Percentiles rank a stretch among this genome's conserved stretches.
These are phyloP conservation scores for Beauveria varroae DNA, from an alignment of 2,329 filamentous ascomycete genomes.

Conservation along the genomic window DNA sequence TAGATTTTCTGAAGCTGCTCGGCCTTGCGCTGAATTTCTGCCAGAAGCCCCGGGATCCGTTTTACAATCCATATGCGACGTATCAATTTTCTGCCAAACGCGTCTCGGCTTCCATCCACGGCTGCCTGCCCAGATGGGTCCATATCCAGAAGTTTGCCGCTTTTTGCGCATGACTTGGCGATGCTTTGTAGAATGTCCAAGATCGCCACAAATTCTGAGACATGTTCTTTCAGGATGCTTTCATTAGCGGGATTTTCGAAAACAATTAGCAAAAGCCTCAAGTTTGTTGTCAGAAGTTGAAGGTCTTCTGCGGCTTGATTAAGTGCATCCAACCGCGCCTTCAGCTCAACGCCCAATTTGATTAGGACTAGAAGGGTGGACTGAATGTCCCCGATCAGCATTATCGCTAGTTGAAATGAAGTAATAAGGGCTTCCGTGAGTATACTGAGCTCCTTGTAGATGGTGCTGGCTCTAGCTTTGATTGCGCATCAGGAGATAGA, in stretches of 20 bases:
- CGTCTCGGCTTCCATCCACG: conserved; percentile 3
- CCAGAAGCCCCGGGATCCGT: conserved; percentile 12
- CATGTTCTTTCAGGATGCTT: conserved; percentile 5
- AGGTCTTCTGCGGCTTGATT: conserved; percentile 14
- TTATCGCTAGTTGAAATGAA: background rate
- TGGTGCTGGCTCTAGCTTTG: too few species aligned
- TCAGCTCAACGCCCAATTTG: conserved; percentile 13
- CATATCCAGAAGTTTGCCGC: conserved; percentile 13
- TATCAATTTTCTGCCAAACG: conserved; percentile 10
- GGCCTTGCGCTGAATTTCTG: conserved; percentile 10
- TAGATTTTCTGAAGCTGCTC: conserved; percentile 13
- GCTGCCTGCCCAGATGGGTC: background rate
- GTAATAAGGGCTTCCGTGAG: too few species aligned
- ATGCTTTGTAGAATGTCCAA: conserved; percentile 14
- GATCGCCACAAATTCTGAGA: conserved; percentile 13
- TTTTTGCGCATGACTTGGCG: conserved; percentile 13
- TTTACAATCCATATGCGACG: conserved; percentile 12
- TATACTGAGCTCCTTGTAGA: too few species aligned
- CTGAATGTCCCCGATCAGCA: background rate
- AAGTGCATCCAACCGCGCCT: conserved; percentile 12
- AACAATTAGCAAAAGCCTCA: background rate
- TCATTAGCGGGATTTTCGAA: background rate
- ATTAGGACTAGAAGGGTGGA: conserved; percentile 6
- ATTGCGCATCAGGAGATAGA: too few species aligned
- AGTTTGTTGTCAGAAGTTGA: conserved; percentile 12